These are phyloP conservation scores for Pythium pyrilobum DNA, from an alignment of 352 stramenopile species.

Conservation along the genomic window DNA sequence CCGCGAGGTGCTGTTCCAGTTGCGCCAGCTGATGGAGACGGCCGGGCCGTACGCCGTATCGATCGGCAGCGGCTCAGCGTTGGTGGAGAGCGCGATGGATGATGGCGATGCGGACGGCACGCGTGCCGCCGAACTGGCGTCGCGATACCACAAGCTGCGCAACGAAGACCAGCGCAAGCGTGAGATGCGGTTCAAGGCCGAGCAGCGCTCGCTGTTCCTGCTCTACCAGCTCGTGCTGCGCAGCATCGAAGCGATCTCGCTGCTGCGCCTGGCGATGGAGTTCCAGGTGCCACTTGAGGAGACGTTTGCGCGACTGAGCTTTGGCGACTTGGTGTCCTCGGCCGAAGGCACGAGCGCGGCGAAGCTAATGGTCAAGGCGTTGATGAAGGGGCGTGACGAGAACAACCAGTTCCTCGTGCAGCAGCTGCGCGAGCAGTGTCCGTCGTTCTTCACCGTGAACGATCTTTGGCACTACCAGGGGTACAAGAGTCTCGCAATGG, in stretches of 20 bases:
- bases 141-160: slow-evolving; percentile 65
- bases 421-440: slow-evolving; percentile 79
- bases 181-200: slow-evolving; percentile 71
- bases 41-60: slow-evolving; percentile 67
- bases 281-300: slow-evolving; percentile 71
- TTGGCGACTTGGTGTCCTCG: slow-evolving; percentile 74
- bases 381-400: slow-evolving; percentile 75
- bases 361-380: slow-evolving; percentile 73
- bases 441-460: slow-evolving; percentile 76
- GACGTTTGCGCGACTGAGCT: slow-evolving; percentile 51
- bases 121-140: slow-evolving; percentile 56
- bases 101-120: slow-evolving; percentile 32
- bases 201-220: slow-evolving; percentile 79
- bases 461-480: slow-evolving; percentile 83
- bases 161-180: slow-evolving; percentile 70
- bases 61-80: slow-evolving; percentile 55
- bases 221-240: slow-evolving; percentile 73
- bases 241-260: slow-evolving; percentile 74
- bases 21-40: slow-evolving; percentile 77
- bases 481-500: slow-evolving; percentile 77
- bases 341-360: slow-evolving; percentile 48
- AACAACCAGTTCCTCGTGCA: slow-evolving; percentile 81
- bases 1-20: slow-evolving; percentile 76
- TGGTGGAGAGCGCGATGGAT: slow-evolving; percentile 58
- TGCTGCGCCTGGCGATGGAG: slow-evolving; percentile 58